Conservation (phyloP, 495 filamentous ascomycete species). For the Tricharina praecox region DNA sequence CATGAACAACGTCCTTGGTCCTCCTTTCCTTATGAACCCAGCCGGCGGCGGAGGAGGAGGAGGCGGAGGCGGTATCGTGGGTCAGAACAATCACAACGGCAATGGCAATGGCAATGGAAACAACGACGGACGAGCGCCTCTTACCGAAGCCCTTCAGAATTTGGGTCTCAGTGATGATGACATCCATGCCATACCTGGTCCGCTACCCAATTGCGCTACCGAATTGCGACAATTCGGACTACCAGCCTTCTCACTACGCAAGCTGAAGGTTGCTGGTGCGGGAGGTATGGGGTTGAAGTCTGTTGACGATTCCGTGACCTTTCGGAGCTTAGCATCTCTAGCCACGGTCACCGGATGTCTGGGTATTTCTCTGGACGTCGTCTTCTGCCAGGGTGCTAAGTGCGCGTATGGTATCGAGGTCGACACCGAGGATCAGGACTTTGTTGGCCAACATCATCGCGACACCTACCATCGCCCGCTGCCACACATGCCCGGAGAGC, state of each 20-base stretch:
- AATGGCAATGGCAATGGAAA: no score
- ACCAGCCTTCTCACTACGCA: slow-evolving; percentile 18
- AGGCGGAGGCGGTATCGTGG: no score
- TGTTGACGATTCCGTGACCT: slow-evolving; percentile 13
- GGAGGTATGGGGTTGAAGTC: slow-evolving; percentile 14
- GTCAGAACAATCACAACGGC: no score
- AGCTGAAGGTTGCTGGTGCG: slow-evolving; percentile 20
- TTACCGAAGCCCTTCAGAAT: background rate
- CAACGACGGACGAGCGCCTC: no score
- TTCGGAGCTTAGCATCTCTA: slow-evolving; percentile 13
- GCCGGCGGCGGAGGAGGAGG: no score
- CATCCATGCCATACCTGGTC: slow-evolving; percentile 18
- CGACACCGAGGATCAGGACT: background rate
- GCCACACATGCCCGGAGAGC: slow-evolving; percentile 20
- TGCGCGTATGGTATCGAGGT: slow-evolving; percentile 10
- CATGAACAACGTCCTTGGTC: no score
- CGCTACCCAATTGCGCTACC: slow-evolving; percentile 19
- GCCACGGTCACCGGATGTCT: slow-evolving; percentile 21
- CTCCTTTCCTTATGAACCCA: no score
- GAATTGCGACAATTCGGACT: slow-evolving; percentile 20
- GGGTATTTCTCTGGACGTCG: slow-evolving; percentile 20
- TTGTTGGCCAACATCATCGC: slow-evolving; percentile 1
- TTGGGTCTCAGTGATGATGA: slow-evolving; percentile 14
- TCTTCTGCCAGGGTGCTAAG: slow-evolving; percentile 21
- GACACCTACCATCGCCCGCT: slow-evolving; percentile 20